phyloP scores from a whole-genome alignment of 768 basidiomycete species.

The Tulasnella calospora region DNA sequence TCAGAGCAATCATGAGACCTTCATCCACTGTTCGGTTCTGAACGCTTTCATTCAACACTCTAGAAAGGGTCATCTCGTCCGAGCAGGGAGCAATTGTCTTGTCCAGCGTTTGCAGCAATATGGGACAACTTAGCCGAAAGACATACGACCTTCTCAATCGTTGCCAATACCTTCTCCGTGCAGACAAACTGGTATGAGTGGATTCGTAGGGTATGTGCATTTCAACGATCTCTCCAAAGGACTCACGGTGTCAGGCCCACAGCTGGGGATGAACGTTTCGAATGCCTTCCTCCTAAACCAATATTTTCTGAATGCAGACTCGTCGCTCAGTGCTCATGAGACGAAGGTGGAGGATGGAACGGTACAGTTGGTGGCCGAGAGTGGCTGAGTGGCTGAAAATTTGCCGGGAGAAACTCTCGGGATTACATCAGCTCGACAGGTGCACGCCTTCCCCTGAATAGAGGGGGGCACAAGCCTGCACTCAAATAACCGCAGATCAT shows the following conservation, averaged over 20 bases:
- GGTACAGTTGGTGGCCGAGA: neutral
- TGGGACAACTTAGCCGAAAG: conserved; percentile 54
- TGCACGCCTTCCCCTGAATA: too few relatives aligned
- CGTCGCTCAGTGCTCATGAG: neutral
- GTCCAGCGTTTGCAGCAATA: conserved; percentile 52
- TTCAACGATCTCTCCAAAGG: neutral
- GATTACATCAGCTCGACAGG: neutral
- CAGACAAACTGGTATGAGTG: neutral
- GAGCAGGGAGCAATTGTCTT: conserved; percentile 49
- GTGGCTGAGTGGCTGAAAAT: conserved; percentile 2
- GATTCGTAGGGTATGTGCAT: neutral
- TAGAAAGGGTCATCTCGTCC: conserved; percentile 50
- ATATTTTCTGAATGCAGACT: neutral
- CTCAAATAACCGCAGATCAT: too few relatives aligned
- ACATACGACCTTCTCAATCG: conserved; percentile 27
- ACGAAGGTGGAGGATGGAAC: neutral
- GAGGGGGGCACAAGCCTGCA: too few relatives aligned
- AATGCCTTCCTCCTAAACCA: neutral
- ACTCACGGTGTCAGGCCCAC: neutral
- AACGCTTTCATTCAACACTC: conserved; percentile 41
- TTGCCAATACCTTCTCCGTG: neutral
- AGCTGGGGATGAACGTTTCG: neutral
- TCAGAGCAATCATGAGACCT: neutral
- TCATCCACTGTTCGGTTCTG: neutral
- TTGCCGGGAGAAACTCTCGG: neutral